These are phyloP conservation scores for Hanseniaspora meyeri DNA, from an alignment of 805 yeast species.

Conservation along the genomic window DNA sequence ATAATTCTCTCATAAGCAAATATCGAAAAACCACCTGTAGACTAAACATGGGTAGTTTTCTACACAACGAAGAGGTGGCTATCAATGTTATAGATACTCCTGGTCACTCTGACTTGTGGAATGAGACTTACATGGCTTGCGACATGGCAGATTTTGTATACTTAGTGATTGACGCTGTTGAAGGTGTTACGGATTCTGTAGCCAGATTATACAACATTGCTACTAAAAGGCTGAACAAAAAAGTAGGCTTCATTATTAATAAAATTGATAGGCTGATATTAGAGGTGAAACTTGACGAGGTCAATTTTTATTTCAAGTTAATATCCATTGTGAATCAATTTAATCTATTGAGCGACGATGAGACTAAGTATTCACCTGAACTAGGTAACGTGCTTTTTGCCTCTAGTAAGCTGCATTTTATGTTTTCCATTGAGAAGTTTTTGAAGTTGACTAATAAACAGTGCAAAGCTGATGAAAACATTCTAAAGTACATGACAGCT, in stretches of 20 bases:
- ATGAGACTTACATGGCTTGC: constrained; percentile 50
- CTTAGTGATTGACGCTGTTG: constrained; percentile 56
- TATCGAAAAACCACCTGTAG: constrained; percentile 61
- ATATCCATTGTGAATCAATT: constrained; percentile 47
- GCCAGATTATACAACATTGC: constrained; percentile 29
- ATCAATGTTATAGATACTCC: constrained; percentile 75
- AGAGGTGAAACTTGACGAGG: constrained; percentile 64
- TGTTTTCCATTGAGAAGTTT: constrained; percentile 59
- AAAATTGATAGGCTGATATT: constrained; percentile 77
- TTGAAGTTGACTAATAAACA: constrained; percentile 37
- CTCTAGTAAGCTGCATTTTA: constrained; percentile 47
- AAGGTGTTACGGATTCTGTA: constrained; percentile 58
- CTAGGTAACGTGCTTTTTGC: constrained; percentile 62
- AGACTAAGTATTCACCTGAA: constrained; percentile 42
- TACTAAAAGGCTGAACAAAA: constrained; percentile 42
- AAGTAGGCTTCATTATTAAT: constrained; percentile 53
- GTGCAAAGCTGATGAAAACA: constrained; percentile 26
- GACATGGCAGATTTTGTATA: constrained; percentile 59
- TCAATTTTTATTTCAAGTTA: constrained; percentile 61
- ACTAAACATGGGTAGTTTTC: constrained; percentile 46
- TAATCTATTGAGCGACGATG: constrained; percentile 39
- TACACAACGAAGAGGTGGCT: constrained; percentile 41
- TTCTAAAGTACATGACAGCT: constrained; percentile 33
- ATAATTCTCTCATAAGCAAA: constrained; percentile 55
- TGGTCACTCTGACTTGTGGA: constrained; percentile 77